Evolutionary conservation across 2,329 filamentous ascomycete genomes (phyloP).

Genomic region (Ophioceras dolichostomum): DNA sequence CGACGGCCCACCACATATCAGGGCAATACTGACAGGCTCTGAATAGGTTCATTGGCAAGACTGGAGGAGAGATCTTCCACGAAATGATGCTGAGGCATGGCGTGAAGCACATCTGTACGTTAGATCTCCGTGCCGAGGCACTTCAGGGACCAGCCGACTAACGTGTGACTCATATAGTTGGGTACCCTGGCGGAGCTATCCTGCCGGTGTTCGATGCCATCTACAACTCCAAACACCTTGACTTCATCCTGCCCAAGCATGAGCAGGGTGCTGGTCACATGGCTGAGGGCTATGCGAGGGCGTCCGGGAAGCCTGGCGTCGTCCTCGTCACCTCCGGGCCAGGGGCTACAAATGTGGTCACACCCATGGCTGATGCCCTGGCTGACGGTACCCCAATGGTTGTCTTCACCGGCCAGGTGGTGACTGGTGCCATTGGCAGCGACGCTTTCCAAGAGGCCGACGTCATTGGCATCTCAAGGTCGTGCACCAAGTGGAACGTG

Average conservation of each 20-base stretch:
- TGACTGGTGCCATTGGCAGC: constrained; percentile 79
- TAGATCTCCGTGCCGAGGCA: background rate
- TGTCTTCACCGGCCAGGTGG: constrained; percentile 90
- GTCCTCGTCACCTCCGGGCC: constrained; percentile 95
- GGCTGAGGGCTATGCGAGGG: constrained; percentile 93
- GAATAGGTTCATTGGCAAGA: constrained; percentile 78
- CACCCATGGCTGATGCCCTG: constrained; percentile 89
- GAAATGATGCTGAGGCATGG: constrained; percentile 95
- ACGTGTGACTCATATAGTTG: constrained; percentile 40
- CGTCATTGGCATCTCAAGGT: constrained; percentile 81
- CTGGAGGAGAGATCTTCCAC: constrained; percentile 92
- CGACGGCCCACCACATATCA: too few species aligned
- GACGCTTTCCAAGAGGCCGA: constrained; percentile 98
- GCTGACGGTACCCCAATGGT: constrained; percentile 94
- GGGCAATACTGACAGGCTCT: background rate
- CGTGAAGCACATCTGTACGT: constrained; percentile 90
- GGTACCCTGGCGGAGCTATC: constrained; percentile 91
- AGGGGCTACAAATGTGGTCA: constrained; percentile 92
- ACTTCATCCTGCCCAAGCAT: constrained; percentile 90
- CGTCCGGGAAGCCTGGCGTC: constrained; percentile 86
- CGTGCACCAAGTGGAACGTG: constrained; percentile 98
- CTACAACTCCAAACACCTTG: constrained; percentile 93
- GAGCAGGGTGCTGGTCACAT: constrained; percentile 98
- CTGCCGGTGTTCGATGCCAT: constrained; percentile 98
- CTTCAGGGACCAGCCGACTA: too few species aligned